phyloP scores from a whole-genome alignment of 495 filamentous ascomycete genomes.

The Aspergillus cavernicola region DNA sequence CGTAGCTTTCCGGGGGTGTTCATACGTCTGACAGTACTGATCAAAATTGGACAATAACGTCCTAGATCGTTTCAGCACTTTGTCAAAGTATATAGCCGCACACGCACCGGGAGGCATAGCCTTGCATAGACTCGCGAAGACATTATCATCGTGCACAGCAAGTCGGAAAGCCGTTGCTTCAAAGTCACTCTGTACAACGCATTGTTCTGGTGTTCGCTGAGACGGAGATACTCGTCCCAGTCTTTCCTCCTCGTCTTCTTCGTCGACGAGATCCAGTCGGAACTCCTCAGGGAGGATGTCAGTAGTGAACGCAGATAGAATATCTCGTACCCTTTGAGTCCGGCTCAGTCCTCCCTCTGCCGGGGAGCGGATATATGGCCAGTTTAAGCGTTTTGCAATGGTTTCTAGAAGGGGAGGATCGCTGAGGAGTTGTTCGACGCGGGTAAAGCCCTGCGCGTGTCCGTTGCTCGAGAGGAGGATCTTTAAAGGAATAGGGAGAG shows the following conservation, averaged over 20 bases:
- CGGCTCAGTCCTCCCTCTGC: constrained; percentile 34
- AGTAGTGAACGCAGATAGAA: constrained; percentile 47
- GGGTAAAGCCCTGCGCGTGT: constrained; percentile 28
- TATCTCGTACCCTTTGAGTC: constrained; percentile 42
- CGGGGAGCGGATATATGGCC: constrained; percentile 33
- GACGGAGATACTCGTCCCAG: too few relatives aligned
- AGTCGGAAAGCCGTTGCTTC: constrained; percentile 50
- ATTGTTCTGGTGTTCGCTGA: constrained; percentile 35
- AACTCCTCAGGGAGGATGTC: constrained; percentile 45
- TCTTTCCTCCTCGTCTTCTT: too few relatives aligned
- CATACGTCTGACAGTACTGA: constrained; percentile 32
- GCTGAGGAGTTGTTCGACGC: constrained; percentile 36
- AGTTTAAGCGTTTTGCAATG: constrained; percentile 36
- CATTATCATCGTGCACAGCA: constrained; percentile 43
- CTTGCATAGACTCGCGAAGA: constrained; percentile 44
- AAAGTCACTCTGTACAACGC: constrained; percentile 48
- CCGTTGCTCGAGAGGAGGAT: constrained; percentile 34
- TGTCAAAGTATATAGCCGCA: constrained; percentile 48
- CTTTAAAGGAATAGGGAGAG: constrained; percentile 23
- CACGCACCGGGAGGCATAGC: constrained; percentile 45
- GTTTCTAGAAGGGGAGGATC: constrained; percentile 27
- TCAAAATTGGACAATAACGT: constrained; percentile 41
- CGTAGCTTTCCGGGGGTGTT: constrained; percentile 17
- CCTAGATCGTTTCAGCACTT: constrained; percentile 34
- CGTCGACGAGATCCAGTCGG: constrained; percentile 37